phyloP scores from a whole-genome alignment of 148 eudicot genomes.

The Salicornia ramosissima region DNA sequence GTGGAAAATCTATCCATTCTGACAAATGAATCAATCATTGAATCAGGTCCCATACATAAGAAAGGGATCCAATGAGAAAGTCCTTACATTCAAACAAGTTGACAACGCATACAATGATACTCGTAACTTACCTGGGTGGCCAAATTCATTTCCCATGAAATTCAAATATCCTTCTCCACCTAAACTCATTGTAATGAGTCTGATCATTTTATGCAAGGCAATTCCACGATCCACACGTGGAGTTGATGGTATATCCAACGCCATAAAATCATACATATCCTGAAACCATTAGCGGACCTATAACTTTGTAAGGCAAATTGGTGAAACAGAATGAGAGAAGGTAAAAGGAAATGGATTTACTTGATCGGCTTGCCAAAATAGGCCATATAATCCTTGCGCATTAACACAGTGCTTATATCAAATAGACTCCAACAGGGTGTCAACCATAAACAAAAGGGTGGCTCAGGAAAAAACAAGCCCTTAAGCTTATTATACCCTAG shows the following conservation, averaged over 20 bases:
- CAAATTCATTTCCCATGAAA: constrained; percentile 99
- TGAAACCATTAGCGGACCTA: constrained; percentile 30
- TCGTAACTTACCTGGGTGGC: constrained; percentile 81
- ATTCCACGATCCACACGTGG: constrained; percentile 95
- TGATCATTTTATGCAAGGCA: constrained; percentile 97
- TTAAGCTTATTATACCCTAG: no score
- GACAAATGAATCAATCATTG: constrained; percentile 17
- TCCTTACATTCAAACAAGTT: neutral
- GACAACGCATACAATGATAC: neutral
- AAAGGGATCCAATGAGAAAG: neutral
- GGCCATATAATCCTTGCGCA: no score
- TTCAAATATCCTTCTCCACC: constrained; percentile 99
- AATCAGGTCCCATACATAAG: constrained; percentile 15
- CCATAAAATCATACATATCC: constrained; percentile 99
- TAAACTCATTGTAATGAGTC: constrained; percentile 91
- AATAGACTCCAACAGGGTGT: no score
- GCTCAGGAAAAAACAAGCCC: no score
- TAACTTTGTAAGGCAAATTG: no score
- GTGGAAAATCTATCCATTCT: constrained; percentile 99
- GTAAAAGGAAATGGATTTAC: no score
- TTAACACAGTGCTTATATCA: no score
- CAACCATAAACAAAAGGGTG: no score
- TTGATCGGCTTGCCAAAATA: no score
- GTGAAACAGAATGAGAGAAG: no score
- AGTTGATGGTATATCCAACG: constrained; percentile 93